Conservation (phyloP, 2,329 filamentous ascomycete species). For the Fusarium algeriense region DNA sequence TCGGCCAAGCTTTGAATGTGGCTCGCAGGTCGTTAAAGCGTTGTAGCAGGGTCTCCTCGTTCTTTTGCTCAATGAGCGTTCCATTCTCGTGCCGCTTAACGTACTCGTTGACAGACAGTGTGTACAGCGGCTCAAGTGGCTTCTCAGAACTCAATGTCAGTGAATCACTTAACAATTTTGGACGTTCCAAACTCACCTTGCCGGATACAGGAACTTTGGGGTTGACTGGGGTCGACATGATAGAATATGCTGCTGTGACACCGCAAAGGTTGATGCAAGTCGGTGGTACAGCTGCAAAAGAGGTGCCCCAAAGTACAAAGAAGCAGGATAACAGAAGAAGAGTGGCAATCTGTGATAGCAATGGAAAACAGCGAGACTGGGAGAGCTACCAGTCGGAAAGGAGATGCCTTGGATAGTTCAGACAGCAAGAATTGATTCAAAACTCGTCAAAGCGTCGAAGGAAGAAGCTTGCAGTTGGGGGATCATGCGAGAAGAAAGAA, state of each 20-base stretch:
- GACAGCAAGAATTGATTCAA: background rate
- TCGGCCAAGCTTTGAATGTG: constrained; percentile 46
- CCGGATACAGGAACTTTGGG: background rate
- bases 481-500: background rate
- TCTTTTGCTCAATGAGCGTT: constrained; percentile 51
- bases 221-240: constrained; percentile 2
- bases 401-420: background rate
- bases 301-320: background rate
- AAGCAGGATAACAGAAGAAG: background rate
- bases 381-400: background rate
- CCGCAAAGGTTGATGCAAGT: background rate
- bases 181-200: constrained; percentile 12
- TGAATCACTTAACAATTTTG: background rate
- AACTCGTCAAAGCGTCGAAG: background rate
- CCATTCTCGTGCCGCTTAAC: constrained; percentile 49
- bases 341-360: background rate
- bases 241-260: background rate
- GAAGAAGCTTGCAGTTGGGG: background rate
- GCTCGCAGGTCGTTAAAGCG: constrained; percentile 44
- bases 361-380: background rate
- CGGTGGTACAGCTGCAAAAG: background rate
- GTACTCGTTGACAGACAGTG: constrained; percentile 46
- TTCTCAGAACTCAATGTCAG: constrained; percentile 17
- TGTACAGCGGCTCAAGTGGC: constrained; percentile 26
- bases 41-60: constrained; percentile 47